Evolutionary conservation across 2,329 filamentous ascomycete genomes (phyloP).

Genomic region (Anthostomella pinea): DNA sequence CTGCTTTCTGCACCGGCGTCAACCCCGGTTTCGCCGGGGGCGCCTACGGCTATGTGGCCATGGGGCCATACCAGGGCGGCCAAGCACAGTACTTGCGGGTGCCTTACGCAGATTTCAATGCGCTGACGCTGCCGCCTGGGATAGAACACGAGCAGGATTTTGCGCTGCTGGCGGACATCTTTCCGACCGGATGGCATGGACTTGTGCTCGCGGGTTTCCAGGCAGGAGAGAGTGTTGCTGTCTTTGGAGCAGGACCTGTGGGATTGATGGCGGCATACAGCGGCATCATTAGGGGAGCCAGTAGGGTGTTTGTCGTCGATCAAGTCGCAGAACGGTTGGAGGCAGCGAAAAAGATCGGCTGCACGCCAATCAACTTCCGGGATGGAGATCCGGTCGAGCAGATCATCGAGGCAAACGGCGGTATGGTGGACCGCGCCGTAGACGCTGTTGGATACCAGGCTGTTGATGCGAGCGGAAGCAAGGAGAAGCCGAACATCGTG

Average conservation of each 20-base stretch:
- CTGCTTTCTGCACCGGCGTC: constrained; percentile 8
- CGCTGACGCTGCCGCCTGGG: constrained; percentile 6
- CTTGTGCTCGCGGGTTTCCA: constrained; percentile 6
- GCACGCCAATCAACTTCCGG: constrained; percentile 34
- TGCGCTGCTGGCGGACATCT: constrained; percentile 8
- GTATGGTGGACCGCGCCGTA: background rate
- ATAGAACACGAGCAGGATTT: constrained; percentile 8
- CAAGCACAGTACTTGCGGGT: constrained; percentile 9
- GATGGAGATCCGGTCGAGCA: constrained; percentile 27
- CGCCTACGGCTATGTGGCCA: constrained; percentile 8
- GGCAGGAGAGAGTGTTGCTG: too few relatives aligned
- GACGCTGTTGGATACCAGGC: constrained; percentile 12
- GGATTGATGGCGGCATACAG: constrained; percentile 34
- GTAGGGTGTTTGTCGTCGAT: constrained; percentile 33
- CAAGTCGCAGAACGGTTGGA: constrained; percentile 24
- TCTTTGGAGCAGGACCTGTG: constrained; percentile 36
- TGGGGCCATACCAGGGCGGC: constrained; percentile 8
- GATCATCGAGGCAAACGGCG: constrained; percentile 22
- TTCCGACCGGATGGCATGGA: constrained; percentile 7
- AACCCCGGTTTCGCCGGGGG: constrained; percentile 9
- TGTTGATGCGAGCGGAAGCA: constrained; percentile 4
- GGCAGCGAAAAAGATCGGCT: constrained; percentile 28
- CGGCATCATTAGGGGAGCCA: constrained; percentile 31
- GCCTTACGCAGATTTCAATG: constrained; percentile 9
- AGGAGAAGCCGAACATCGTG: too few relatives aligned